Evolutionary conservation across 164 flowering plant genomes (phyloP).

Genomic region (Paratinospora sagittata): DNA sequence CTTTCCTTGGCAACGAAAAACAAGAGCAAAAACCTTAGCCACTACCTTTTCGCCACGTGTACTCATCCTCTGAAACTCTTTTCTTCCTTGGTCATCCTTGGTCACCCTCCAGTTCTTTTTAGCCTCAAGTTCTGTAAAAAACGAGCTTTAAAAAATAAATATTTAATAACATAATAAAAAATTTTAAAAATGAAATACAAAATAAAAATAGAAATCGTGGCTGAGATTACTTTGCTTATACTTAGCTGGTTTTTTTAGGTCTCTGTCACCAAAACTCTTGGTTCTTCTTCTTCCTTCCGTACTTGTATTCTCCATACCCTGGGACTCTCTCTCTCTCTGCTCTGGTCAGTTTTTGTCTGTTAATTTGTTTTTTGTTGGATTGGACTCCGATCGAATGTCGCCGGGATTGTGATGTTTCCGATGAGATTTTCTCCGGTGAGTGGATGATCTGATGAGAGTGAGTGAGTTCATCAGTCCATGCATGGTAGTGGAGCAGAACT

Average conservation of each 20-base stretch:
- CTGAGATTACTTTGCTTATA: not conserved
- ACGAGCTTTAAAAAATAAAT: no score
- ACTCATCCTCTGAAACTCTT: not conserved
- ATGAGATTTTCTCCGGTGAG: not conserved
- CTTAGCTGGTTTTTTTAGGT: not conserved
- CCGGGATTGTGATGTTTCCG: not conserved
- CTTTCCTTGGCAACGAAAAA: not conserved
- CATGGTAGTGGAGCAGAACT: no score
- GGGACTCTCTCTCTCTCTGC: not conserved
- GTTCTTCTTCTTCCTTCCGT: no score
- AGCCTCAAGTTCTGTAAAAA: not conserved
- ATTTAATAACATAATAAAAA: no score
- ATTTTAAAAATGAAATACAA: no score
- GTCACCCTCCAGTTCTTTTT: not conserved
- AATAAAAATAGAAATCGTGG: not conserved
- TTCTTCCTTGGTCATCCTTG: no score
- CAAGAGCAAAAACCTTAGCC: not conserved
- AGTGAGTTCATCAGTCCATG: no score
- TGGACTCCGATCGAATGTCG: not conserved
- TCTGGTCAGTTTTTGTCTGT: not conserved
- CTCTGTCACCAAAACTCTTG: not conserved
- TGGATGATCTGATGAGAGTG: no score
- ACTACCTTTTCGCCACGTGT: not conserved
- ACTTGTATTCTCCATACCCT: no score
- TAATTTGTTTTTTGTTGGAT: not conserved